phyloP scores from a whole-genome alignment of 805 yeast genomes.

The Starmerella sirachaensis region DNA sequence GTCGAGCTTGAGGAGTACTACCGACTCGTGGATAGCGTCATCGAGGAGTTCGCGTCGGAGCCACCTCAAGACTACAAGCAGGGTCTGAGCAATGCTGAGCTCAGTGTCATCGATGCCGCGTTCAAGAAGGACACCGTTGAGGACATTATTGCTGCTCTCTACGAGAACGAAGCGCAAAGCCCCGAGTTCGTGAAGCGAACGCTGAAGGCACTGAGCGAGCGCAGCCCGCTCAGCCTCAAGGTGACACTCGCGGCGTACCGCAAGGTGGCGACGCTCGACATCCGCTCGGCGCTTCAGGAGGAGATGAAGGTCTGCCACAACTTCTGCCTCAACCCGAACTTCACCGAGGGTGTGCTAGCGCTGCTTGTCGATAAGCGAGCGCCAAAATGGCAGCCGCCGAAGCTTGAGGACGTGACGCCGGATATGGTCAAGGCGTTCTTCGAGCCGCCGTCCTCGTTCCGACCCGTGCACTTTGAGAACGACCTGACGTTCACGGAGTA shows the following conservation, averaged over 20 bases:
- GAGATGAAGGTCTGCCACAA: conserved; percentile 71
- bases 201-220: conserved; percentile 42
- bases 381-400: conserved; percentile 41
- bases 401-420: conserved; percentile 30
- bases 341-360: conserved; percentile 40
- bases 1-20: conserved; percentile 20
- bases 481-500: conserved; percentile 34
- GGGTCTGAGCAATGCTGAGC: conserved; percentile 40
- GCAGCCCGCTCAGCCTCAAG: conserved; percentile 70
- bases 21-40: conserved; percentile 52
- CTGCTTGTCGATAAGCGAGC: conserved; percentile 41
- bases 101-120: conserved; percentile 54
- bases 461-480: conserved; percentile 25
- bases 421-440: conserved; percentile 25
- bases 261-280: conserved; percentile 44
- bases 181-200: conserved; percentile 56
- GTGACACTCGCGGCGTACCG: conserved; percentile 59
- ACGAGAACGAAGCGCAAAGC: conserved; percentile 42
- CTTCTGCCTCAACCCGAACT: conserved; percentile 54
- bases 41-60: conserved; percentile 62
- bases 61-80: conserved; percentile 38
- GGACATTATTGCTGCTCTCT: conserved; percentile 35
- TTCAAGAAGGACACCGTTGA: conserved; percentile 45
- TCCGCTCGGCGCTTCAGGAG: conserved; percentile 53
- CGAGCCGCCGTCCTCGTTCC: conserved; percentile 27